These are phyloP conservation scores for Spinacia oleracea DNA, from an alignment of 179 eudicot genomes.

Conservation along the genomic window DNA sequence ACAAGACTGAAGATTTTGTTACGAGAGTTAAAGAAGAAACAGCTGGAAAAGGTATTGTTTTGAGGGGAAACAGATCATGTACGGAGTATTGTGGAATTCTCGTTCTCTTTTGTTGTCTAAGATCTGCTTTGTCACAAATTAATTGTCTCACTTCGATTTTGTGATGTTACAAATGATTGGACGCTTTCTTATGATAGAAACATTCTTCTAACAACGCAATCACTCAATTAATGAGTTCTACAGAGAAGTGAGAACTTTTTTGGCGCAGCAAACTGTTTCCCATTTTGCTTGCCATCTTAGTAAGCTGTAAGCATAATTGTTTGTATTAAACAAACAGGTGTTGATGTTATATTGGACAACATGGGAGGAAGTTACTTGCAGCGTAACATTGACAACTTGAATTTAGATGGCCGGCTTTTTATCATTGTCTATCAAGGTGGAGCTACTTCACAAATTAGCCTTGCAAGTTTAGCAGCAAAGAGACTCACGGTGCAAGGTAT, in stretches of 20 bases:
- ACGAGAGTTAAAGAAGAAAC: conserved; percentile 95
- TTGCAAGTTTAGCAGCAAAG: conserved; percentile 53
- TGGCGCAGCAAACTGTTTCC: neutral
- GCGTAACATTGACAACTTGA: conserved; percentile 75
- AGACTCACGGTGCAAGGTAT: conserved; percentile 95
- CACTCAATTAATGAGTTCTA: neutral
- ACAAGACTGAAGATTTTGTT: conserved; percentile 94
- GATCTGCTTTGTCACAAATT: neutral
- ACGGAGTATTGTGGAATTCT: neutral
- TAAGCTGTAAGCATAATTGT: conserved; percentile 3
- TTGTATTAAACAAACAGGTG: conserved; percentile 45
- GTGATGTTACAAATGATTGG: neutral
- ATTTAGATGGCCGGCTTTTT: conserved; percentile 86
- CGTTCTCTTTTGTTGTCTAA: neutral
- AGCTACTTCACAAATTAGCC: conserved; percentile 55
- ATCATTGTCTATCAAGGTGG: conserved; percentile 93
- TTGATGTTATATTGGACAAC: conserved; percentile 86
- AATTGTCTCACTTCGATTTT: neutral
- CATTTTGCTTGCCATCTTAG: neutral
- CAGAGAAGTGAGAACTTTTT: neutral
- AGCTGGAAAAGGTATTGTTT: conserved; percentile 74
- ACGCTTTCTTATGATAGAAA: neutral
- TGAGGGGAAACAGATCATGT: neutral
- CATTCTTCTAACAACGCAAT: neutral
- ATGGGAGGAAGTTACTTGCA: conserved; percentile 77